These are phyloP conservation scores for Acrocalymma vagum DNA, from an alignment of 2,329 filamentous ascomycete genomes.

Conservation along the genomic window DNA sequence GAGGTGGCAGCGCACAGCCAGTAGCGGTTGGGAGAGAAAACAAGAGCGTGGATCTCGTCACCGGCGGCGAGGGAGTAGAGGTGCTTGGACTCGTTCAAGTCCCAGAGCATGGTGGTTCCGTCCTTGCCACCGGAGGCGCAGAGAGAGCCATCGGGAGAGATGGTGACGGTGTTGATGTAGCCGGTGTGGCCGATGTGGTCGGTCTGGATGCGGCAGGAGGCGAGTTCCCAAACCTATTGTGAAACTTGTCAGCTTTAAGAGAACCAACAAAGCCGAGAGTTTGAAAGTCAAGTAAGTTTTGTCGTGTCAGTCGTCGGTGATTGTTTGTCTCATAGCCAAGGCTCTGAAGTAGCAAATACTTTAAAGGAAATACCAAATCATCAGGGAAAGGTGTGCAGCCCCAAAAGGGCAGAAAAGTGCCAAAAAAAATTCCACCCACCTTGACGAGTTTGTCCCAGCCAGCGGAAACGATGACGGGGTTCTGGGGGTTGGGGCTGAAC, in stretches of 20 bases:
- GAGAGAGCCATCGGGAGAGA: slow-evolving; percentile 98
- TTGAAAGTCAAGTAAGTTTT: slow-evolving; percentile 3
- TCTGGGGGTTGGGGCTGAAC: slow-evolving; percentile 99
- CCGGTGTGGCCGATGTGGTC: slow-evolving; percentile 99
- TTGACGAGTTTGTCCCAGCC: slow-evolving; percentile 99
- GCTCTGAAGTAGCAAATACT: slow-evolving; percentile 99
- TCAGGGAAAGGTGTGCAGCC: slow-evolving; percentile 70
- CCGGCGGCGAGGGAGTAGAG: slow-evolving; percentile 99
- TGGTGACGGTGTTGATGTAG: slow-evolving; percentile 99
- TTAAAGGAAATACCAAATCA: slow-evolving; percentile 79
- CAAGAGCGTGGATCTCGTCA: slow-evolving; percentile 99
- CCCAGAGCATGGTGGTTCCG: slow-evolving; percentile 99
- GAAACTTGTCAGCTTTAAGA: slow-evolving; percentile 40
- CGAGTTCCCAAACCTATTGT: slow-evolving; percentile 98
- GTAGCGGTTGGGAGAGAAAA: slow-evolving; percentile 99
- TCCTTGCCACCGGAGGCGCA: slow-evolving; percentile 99
- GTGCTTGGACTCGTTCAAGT: slow-evolving; percentile 99
- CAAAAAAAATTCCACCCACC: too few relatives aligned
- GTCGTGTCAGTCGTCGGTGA: slow-evolving; percentile 83
- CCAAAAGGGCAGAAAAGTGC: slow-evolving; percentile 3
- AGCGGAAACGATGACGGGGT: slow-evolving; percentile 98
- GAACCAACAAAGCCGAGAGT: too few relatives aligned
- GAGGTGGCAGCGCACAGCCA: slow-evolving; percentile 99
- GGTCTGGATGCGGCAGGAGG: slow-evolving; percentile 98
- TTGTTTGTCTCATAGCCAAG: slow-evolving; percentile 96